A percentile compares a stretch with the other conserved stretches of the same genome.
Evolutionary conservation across 2,329 filamentous ascomycete genomes (phyloP).

Genomic region (Colletotrichum simmondsii): DNA sequence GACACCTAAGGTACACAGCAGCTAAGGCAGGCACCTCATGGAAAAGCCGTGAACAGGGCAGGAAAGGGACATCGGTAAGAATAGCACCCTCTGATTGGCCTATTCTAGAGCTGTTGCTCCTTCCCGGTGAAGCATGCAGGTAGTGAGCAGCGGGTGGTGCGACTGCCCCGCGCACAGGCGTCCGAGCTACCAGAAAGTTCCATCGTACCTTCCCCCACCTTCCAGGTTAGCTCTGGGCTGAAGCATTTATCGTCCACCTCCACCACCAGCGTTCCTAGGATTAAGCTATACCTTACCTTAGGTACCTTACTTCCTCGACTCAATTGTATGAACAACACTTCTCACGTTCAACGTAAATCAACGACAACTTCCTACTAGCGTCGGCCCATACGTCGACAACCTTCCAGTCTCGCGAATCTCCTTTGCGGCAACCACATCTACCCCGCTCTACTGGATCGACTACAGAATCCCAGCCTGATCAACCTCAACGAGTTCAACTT

Average conservation of each 20-base stretch:
- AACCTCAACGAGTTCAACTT: neutral
- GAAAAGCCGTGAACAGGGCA: neutral
- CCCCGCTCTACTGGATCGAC: neutral
- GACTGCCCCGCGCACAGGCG: slow-evolving; percentile 1
- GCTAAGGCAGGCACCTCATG: no score
- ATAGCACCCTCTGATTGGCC: neutral
- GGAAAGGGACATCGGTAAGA: neutral
- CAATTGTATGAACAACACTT: neutral
- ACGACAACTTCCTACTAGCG: neutral
- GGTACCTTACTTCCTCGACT: neutral
- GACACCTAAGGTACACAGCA: no score
- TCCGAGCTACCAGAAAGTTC: slow-evolving; percentile 18
- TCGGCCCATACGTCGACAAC: neutral
- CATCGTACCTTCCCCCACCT: slow-evolving; percentile 1
- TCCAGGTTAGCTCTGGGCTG: slow-evolving; percentile 2
- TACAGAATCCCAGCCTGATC: neutral
- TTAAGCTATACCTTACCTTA: neutral
- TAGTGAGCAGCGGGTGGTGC: neutral
- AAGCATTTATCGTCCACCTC: slow-evolving; percentile 4
- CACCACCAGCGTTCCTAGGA: neutral
- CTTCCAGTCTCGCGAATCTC: neutral
- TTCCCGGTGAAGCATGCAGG: slow-evolving; percentile 6
- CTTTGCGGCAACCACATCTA: neutral
- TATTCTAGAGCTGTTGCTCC: neutral
- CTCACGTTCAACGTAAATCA: neutral